Percentiles rank a stretch among this genome's conserved stretches.
phyloP scores from a whole-genome alignment of 352 stramenopile genomes.

The Phytophthora meadii region DNA sequence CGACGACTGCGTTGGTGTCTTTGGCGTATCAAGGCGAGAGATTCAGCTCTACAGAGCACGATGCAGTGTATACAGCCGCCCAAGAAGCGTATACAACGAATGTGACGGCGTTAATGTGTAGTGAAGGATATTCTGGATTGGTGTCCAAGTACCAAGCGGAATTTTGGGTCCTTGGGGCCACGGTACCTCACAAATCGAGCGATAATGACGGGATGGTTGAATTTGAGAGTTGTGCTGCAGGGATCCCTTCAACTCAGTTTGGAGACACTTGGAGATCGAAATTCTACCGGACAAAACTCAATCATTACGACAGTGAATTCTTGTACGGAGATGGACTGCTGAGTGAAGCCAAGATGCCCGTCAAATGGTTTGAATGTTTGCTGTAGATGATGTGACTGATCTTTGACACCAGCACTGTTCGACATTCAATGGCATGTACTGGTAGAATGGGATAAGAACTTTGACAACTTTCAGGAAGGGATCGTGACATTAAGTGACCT shows the following conservation, averaged over 20 bases:
- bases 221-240: conserved; percentile 23
- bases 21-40: conserved; percentile 32
- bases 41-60: conserved; percentile 16
- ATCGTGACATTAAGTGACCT: too few species aligned
- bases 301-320: conserved; percentile 56
- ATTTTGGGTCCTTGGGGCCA: conserved; percentile 21
- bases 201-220: conserved; percentile 41
- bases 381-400: conserved; percentile 22
- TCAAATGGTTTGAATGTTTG: conserved; percentile 66
- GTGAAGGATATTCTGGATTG: conserved; percentile 28
- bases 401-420: too few species aligned
- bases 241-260: conserved; percentile 37
- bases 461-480: too few species aligned
- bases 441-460: too few species aligned
- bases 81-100: conserved; percentile 30
- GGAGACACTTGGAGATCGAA: conserved; percentile 32
- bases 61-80: conserved; percentile 27
- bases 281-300: conserved; percentile 61
- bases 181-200: conserved; percentile 23
- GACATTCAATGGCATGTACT: too few species aligned
- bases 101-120: conserved; percentile 40
- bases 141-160: conserved; percentile 21
- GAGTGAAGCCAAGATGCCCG: conserved; percentile 48
- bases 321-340: conserved; percentile 47
- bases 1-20: conserved; percentile 26